Base-by-base conservation (phyloP, 2,329 filamentous ascomycete species). In the Exophiala viscosa region DNA sequence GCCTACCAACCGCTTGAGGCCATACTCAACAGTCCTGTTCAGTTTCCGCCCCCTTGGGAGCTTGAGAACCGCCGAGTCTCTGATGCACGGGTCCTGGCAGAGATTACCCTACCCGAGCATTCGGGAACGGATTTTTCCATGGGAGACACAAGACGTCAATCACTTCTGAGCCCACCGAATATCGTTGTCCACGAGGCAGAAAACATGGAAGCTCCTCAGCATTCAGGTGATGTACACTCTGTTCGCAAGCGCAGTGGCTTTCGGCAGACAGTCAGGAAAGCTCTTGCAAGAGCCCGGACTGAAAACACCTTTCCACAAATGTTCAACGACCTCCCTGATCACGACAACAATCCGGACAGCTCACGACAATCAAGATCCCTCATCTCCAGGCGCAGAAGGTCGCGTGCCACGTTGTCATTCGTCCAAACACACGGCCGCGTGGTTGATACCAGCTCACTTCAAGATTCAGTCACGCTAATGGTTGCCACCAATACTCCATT, bases 11-110 rank as follows among this genome's bases (percentile, higher is more conserved):
- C 59, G 20, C 49, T 68, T 18, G 54, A 63, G 55, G 67, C 73
- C 3, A 63, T 70, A 10, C 66, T 78, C 32, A 65, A 75, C 18
- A 66, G 62, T 23, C 67, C 70, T 32, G 61, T 54, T 31, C 56
- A 50, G 8, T 44, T 57, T n/a, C 64, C 66, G 23, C 59, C 53
- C 14, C 54, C 60, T 36, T 68, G 65, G 53, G 67, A 70, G 35
- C 46, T 69, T 8, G 52, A 62, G 14, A 63, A 66, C 35, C 63
- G 65, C 23, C 62, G 57, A 4, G 34, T 69, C 6, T 67, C 66
- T 3, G 56, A 67, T 49, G 61, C 59, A 7, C 39, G 52, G 20
- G 20, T 61, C 7, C 57, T 69, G 11, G 59, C 58, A n/a, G 53
- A 59, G 3, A 50, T 65, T 20, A 39, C 39, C 8, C 9, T 35